Base-by-base conservation (phyloP, 164 flowering plant genomes). In the Vitis cinerea region DNA sequence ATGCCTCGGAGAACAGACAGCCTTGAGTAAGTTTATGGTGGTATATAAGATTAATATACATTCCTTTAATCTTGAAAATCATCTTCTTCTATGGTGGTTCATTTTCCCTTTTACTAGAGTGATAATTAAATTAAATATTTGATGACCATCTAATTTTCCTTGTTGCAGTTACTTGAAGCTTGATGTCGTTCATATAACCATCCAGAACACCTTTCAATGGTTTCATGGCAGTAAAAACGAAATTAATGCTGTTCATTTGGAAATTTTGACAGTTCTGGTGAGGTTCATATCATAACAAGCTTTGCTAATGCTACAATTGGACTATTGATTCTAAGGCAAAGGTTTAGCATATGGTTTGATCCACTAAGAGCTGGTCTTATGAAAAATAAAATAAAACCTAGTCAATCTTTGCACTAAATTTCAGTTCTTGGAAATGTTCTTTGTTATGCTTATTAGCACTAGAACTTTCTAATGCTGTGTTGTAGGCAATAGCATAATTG, bases 1-100 rank as follows among this genome's bases (percentile, higher is more conserved):
- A 87, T 95, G 99, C 99, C 99, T 61, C 82, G 87, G 49, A 80
- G 84, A 77, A 95, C 99, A 9, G 86, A 89, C 67, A 93, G 98
- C 74, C 81, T 60, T 48, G 94, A 95, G 99, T 95, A 85, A 77
- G 91, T 78, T 65, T 29, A 13, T 59, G 10, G 56, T 64, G 60
- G 37, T 31, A 44, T 57, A 49, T 59, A 8, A 23, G 31, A 49
- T 30, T 23, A 30, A 27, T 68, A 4, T 11, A 55, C 23, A 2
- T 61, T 53, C 48, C 7, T 50, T 29, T 23, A 16, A 56, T 17
- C 9, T 55, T 19, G n/a, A 50, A 53, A 14, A 16, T 69, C n/a
- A 37, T 37, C 44, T 23, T 23, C 27, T 23, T 23, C 44, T 37
- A 6, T 6, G 7, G 6, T 19, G 2, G 15, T 15, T 44, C 67